Evolutionary conservation across 163 green algal genomes (phyloP), one percentile per base, ranked within the genome.

Genomic region (Dunaliella salina): DNA sequence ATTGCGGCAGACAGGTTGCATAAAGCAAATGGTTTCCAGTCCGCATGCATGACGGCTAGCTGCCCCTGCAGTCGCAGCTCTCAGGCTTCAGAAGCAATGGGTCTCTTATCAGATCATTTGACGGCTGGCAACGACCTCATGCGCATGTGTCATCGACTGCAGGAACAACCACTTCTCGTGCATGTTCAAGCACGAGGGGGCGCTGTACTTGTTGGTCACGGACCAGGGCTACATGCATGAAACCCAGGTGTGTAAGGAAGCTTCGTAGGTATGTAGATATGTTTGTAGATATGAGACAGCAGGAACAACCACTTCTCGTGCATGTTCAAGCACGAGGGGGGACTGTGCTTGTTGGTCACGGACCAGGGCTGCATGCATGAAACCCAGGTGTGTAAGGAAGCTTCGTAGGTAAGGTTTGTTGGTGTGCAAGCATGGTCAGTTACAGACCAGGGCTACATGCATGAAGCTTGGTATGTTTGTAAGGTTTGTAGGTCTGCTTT

Each of bases 161-260:
- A 67, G 89, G 71, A 92, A 92, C 93, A 99, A 99, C 90, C 96
- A 99, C 90, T 99, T 99, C 90, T 96, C 91, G 86, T 94, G 93
- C 1, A 72, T 97, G 0, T 95, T 96, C 89, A 98, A 97, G 89
- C 88, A 93, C 71, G 87, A 91, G 22, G 86, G 87, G 24, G 85
- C 45, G 34, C 86, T 98, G 26, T 97, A 93, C 87, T 88, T 98
- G 81, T 91, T 98, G 35, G 93, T 97, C 35, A 98, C 95, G 0
- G 95, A 98, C 87, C 92, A 96, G 81, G 92, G 95, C 32, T 98
- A 97, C 89, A 87, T 92, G 29, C 87, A 79, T 26, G 93, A 96
- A 80, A 20, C 84, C 40, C 84, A 88, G 87, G 87, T 75, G 32
- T 18, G 83, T 82, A 24, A 30, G 30, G 18, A 50, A 50, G 40